phyloP scores from a whole-genome alignment of 2,329 filamentous ascomycete species.

The Pyrenophora graminea region DNA sequence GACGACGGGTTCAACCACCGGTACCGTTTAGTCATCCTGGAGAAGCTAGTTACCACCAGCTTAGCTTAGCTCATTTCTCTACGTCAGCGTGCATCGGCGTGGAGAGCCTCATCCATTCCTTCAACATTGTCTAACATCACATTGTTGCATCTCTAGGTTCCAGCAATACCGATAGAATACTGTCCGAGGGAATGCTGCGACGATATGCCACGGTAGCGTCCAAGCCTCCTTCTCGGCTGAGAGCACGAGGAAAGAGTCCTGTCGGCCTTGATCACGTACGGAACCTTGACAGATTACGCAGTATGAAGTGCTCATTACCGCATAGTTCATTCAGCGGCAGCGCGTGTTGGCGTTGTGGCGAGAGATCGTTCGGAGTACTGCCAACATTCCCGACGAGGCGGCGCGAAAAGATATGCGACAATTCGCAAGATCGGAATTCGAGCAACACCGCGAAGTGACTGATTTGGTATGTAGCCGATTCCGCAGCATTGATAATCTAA shows the following conservation, averaged over 20 bases:
- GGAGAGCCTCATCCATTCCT: slow-evolving; percentile 13
- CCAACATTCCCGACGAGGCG: slow-evolving; percentile 35
- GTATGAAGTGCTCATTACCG: slow-evolving; percentile 8
- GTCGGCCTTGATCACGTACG: slow-evolving; percentile 41
- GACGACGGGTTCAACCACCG: no score
- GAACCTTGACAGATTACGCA: not conserved
- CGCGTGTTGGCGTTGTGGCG: slow-evolving; percentile 54
- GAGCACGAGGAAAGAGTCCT: slow-evolving; percentile 37
- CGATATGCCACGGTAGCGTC: slow-evolving; percentile 41
- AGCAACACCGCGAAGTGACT: slow-evolving; percentile 51
- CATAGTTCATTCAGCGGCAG: slow-evolving; percentile 56
- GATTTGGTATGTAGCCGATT: slow-evolving; percentile 48
- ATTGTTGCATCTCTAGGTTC: not conserved
- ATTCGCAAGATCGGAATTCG: slow-evolving; percentile 56
- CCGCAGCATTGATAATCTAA: no score
- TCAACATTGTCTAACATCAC: slow-evolving; percentile 2
- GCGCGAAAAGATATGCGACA: slow-evolving; percentile 50
- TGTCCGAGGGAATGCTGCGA: slow-evolving; percentile 33
- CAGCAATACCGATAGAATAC: not conserved
- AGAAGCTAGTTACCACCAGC: no score
- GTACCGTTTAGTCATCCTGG: not conserved
- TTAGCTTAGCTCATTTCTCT: slow-evolving; percentile 11
- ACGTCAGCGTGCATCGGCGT: slow-evolving; percentile 24
- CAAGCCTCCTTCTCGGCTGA: slow-evolving; percentile 36
- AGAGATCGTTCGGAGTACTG: slow-evolving; percentile 52